A percentile compares a stretch with the other conserved stretches of the same genome.
Evolutionary conservation across 768 basidiomycete genomes (phyloP).

Genomic region (Xerocomellus intermedius): DNA sequence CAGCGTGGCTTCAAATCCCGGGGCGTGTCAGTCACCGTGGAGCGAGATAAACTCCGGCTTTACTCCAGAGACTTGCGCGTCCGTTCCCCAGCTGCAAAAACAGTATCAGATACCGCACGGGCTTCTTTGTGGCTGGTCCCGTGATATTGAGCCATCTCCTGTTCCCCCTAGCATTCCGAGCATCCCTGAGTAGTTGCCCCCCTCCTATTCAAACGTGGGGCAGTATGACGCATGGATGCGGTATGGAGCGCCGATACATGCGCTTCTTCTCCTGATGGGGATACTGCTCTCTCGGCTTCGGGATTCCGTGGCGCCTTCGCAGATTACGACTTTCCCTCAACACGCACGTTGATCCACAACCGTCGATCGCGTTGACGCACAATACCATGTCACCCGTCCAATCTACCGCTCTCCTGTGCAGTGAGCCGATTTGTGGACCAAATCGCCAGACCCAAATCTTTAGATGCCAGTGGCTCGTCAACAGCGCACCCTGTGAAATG

Average conservation of each 20-base stretch:
- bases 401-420: neutral
- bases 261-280: neutral
- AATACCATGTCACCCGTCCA: neutral
- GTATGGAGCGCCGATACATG: neutral
- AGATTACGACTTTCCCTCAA: neutral
- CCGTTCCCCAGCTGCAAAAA: neutral
- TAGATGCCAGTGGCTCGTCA: constrained; percentile 15
- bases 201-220: neutral
- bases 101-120: neutral
- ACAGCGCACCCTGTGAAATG: constrained; percentile 1
- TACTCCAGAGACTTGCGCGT: neutral
- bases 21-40: neutral
- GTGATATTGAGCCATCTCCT: neutral
- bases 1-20: neutral
- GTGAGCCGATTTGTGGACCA: neutral
- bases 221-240: neutral
- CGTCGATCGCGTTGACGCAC: neutral
- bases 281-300: neutral
- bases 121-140: neutral
- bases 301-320: neutral
- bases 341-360: neutral
- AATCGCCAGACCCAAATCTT: neutral
- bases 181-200: neutral
- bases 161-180: neutral
- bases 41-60: neutral